Conservation (phyloP, 768 basidiomycete genomes). For the Gymnopilus dilepis region DNA sequence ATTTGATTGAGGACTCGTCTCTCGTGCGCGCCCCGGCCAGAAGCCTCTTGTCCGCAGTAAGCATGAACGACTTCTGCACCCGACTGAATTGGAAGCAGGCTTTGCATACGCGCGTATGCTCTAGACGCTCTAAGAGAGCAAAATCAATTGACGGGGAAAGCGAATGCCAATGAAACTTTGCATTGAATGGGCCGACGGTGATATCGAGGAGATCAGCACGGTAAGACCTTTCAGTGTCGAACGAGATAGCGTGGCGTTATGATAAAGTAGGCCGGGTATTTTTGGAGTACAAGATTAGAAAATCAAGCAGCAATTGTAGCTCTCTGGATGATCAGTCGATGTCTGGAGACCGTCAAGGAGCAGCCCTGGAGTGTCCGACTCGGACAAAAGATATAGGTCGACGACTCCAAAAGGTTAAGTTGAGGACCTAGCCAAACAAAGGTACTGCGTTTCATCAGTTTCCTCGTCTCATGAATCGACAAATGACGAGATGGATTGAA, state of each 20-base stretch:
- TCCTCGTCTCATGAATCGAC: neutral
- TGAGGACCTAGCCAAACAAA: neutral
- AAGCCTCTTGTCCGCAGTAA: conserved; percentile 11
- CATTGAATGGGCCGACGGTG: neutral
- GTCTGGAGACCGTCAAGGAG: neutral
- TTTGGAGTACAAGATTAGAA: too few relatives aligned
- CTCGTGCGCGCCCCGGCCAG: conserved; percentile 4
- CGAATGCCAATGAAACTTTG: neutral
- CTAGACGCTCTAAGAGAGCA: neutral
- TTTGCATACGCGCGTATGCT: neutral
- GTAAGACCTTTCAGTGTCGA: neutral
- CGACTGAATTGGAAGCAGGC: conserved; percentile 1
- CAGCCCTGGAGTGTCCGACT: neutral
- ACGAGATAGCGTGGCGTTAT: neutral
- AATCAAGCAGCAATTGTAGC: neutral
- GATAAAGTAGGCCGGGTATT: neutral
- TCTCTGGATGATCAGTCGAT: neutral
- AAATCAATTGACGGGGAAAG: neutral
- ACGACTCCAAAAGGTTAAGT: conserved; percentile 2
- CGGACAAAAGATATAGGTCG: neutral
- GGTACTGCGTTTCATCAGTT: neutral
- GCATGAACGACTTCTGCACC: conserved; percentile 1
- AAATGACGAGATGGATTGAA: conserved; percentile 6
- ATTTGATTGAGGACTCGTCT: conserved; percentile 10
- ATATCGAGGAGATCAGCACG: neutral